Evolutionary conservation across 805 yeast genomes (phyloP).

Genomic region (Saturnispora silvae): DNA sequence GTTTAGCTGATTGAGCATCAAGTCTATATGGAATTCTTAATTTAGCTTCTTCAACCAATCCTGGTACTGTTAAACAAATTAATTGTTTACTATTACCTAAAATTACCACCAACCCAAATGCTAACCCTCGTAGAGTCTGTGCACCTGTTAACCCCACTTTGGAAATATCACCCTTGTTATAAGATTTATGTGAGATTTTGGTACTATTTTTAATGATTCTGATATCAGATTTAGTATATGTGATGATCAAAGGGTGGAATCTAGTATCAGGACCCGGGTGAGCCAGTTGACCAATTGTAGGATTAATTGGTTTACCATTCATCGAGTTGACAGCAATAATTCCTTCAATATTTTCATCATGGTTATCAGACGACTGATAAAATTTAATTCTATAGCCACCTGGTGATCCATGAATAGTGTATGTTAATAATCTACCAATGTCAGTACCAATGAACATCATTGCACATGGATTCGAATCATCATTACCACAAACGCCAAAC

Average conservation of each 20-base stretch:
- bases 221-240: slow-evolving; percentile 48
- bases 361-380: slow-evolving; percentile 37
- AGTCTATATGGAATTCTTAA: slow-evolving; percentile 34
- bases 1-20: slow-evolving; percentile 30
- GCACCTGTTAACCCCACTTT: slow-evolving; percentile 42
- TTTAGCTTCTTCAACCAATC: slow-evolving; percentile 47
- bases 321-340: slow-evolving; percentile 49
- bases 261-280: slow-evolving; percentile 31
- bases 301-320: slow-evolving; percentile 56
- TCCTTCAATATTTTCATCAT: slow-evolving; percentile 40
- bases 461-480: slow-evolving; percentile 37
- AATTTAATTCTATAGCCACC: slow-evolving; percentile 53
- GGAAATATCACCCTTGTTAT: slow-evolving; percentile 39
- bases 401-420: slow-evolving; percentile 51
- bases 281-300: slow-evolving; percentile 44
- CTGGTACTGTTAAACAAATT: slow-evolving; percentile 41
- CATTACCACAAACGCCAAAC: slow-evolving; percentile 48
- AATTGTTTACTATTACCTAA: slow-evolving; percentile 22
- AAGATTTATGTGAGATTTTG: slow-evolving; percentile 53
- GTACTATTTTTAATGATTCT: slow-evolving; percentile 52
- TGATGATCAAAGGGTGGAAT: slow-evolving; percentile 52
- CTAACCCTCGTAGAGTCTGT: slow-evolving; percentile 13
- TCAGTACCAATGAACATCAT: slow-evolving; percentile 68
- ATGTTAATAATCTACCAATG: slow-evolving; percentile 57
- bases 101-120: slow-evolving; percentile 23